A percentile compares a stretch with the other conserved stretches of the same genome.
These are phyloP conservation scores for Epithemia pelagica DNA, from an alignment of 108 stramenopile genomes.

Conservation along the genomic window DNA sequence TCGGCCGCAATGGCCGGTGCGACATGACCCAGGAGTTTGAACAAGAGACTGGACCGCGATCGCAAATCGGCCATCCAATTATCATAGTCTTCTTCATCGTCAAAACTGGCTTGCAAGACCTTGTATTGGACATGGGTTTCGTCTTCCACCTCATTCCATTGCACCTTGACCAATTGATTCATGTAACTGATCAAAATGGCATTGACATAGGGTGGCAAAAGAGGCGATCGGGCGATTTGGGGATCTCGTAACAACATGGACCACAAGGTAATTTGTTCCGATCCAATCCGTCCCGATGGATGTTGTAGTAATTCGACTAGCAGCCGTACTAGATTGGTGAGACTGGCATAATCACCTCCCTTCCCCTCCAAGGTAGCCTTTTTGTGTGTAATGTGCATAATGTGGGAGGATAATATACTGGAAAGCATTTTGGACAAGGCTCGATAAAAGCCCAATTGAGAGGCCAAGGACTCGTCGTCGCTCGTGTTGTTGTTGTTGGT, in stretches of 20 bases:
- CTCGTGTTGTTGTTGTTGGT: not conserved
- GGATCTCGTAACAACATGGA: constrained; percentile 69
- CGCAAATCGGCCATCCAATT: constrained; percentile 66
- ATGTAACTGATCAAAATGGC: constrained; percentile 51
- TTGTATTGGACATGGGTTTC: constrained; percentile 49
- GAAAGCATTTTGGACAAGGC: constrained; percentile 61
- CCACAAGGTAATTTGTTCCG: constrained; percentile 76
- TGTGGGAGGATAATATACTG: constrained; percentile 51
- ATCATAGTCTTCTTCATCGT: constrained; percentile 75
- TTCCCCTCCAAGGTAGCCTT: constrained; percentile 43
- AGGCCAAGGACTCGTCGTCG: constrained; percentile 30
- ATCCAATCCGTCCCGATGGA: constrained; percentile 64
- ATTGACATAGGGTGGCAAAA: constrained; percentile 51
- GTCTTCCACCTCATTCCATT: constrained; percentile 82
- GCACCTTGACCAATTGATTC: constrained; percentile 57
- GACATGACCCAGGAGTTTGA: constrained; percentile 50
- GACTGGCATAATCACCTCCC: constrained; percentile 23
- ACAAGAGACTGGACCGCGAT: constrained; percentile 63
- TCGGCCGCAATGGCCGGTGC: constrained; percentile 59
- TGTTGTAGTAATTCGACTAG: constrained; percentile 73
- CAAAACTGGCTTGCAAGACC: constrained; percentile 73
- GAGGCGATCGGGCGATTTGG: constrained; percentile 39
- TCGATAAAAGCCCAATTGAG: constrained; percentile 67
- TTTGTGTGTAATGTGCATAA: constrained; percentile 61
- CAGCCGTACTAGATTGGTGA: constrained; percentile 51